Evolutionary conservation across 352 stramenopile species (phyloP).

Genomic region (Globisporangium rhizosaccharum): DNA sequence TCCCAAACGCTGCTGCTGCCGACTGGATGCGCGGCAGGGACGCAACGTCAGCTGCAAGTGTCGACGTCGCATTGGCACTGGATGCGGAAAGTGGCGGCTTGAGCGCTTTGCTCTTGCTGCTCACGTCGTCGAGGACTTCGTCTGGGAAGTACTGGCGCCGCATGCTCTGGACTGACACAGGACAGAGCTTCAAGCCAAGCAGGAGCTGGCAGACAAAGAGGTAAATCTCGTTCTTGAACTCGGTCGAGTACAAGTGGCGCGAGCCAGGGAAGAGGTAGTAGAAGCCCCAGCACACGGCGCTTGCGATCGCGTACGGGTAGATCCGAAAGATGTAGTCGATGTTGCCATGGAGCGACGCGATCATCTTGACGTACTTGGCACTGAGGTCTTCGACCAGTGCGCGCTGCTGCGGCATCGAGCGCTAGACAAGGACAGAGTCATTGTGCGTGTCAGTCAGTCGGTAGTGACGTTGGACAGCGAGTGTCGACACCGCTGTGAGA

Average conservation of each 20-base stretch:
- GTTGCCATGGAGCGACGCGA: constrained; percentile 57
- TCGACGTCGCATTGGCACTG: constrained; percentile 7
- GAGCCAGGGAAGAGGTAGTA: constrained; percentile 87
- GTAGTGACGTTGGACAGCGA: too few relatives aligned
- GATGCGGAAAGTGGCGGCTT: constrained; percentile 4
- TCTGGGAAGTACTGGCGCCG: constrained; percentile 66
- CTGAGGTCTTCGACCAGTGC: constrained; percentile 67
- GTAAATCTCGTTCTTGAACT: constrained; percentile 81
- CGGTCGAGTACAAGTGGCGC: constrained; percentile 72
- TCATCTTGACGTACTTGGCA: constrained; percentile 76
- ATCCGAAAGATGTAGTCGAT: constrained; percentile 86
- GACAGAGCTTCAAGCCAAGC: constrained; percentile 59
- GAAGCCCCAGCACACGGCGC: constrained; percentile 77
- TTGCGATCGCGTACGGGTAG: constrained; percentile 84
- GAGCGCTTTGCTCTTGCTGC: constrained; percentile 27
- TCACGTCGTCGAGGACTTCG: constrained; percentile 58
- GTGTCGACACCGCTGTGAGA: too few relatives aligned
- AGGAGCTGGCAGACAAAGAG: constrained; percentile 71
- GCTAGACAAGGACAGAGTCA: constrained; percentile 15
- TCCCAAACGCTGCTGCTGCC: constrained; percentile 2
- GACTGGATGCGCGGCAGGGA: constrained; percentile 28
- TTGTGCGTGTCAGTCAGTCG: background rate
- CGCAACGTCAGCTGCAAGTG: constrained; percentile 7
- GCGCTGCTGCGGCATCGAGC: constrained; percentile 55
- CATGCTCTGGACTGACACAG: constrained; percentile 64